Conservation (phyloP, 768 basidiomycete genomes). For the Suillus decipiens region DNA sequence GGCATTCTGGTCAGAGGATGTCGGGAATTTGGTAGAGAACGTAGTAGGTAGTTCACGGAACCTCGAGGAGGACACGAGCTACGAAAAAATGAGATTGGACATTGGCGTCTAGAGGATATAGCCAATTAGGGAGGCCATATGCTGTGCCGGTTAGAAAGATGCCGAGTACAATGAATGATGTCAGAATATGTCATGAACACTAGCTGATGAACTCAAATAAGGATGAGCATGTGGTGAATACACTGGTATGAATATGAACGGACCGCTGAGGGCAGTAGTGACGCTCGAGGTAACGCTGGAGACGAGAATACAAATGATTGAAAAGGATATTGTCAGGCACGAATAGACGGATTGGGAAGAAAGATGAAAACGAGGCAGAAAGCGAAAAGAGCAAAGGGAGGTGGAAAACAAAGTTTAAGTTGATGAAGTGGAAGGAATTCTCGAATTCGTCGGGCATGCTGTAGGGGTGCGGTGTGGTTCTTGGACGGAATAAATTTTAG, state of each 20-base stretch:
- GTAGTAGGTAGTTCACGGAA: neutral
- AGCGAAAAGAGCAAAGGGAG: neutral
- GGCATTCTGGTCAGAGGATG: neutral
- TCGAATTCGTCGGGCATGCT: constrained; percentile 3
- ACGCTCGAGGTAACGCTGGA: neutral
- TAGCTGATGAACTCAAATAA: neutral
- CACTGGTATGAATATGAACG: constrained; percentile 3
- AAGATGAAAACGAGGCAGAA: neutral
- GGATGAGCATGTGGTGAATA: constrained; percentile 1
- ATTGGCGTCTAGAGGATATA: neutral
- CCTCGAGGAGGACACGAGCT: constrained; percentile 9
- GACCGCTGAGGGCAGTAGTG: constrained; percentile 8
- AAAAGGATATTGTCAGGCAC: constrained; percentile 5
- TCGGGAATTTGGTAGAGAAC: neutral
- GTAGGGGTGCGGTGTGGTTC: constrained; percentile 2
- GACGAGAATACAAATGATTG: neutral
- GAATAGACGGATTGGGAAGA: neutral
- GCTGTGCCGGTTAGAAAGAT: constrained; percentile 6
- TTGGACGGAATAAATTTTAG: neutral
- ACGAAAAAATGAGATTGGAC: neutral
- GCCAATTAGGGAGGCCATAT: neutral
- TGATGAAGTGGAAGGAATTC: neutral
- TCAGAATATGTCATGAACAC: neutral
- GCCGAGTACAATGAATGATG: constrained; percentile 4
- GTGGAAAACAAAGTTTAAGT: constrained; percentile 8